Base-by-base conservation (phyloP, 140 eudicot species). In the Ambrosia hybrid region DNA sequence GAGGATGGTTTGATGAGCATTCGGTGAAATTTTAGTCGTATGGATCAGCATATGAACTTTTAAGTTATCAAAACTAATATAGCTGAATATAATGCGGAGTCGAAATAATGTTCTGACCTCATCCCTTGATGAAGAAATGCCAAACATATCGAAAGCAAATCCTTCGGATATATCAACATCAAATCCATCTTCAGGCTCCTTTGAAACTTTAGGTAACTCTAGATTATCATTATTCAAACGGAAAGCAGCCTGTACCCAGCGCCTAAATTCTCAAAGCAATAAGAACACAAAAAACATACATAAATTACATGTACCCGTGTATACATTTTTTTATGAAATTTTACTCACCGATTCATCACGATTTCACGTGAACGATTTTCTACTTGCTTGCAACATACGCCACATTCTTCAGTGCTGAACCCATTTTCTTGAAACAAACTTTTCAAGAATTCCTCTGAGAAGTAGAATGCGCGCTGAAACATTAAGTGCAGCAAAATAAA, bases 201-300 rank as follows among this genome's bases (percentile, higher is more conserved):
- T 76, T 12, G 15, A 34, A 51, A 51, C 45, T 52, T 80, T 76
- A 43, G 43, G 71, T 51, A 63, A 64, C 64, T 76, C 79, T 55
- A 68, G 9, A 73, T 65, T 68, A 53, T 13, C 65, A 26, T 65
- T 79, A 12, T 61, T 58, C 9, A 78, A 57, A 36, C 68, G 63
- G 58, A 93, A 93, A 39, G 85, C 98, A 53, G 97, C 97, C 83
- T 93, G 98, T 68, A 93, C 81, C 97, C 98, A 92, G 38, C 97
- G 96, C 90, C 98, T 93, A 74, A 53, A 77, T 64, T 72, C 63
- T 12, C 73, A 74, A 33, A 67, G 15, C 53, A 34, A 16, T 62
- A 55, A 53, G 17, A 12, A 62, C 46, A 43, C 55, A 51, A 45
- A 30, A 30, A 30, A 30, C 34, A 30, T 30, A 30, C 34, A 30